Conservation (phyloP, 371 early-diverging fungal species). For the Umbelopsis sp. region DNA sequence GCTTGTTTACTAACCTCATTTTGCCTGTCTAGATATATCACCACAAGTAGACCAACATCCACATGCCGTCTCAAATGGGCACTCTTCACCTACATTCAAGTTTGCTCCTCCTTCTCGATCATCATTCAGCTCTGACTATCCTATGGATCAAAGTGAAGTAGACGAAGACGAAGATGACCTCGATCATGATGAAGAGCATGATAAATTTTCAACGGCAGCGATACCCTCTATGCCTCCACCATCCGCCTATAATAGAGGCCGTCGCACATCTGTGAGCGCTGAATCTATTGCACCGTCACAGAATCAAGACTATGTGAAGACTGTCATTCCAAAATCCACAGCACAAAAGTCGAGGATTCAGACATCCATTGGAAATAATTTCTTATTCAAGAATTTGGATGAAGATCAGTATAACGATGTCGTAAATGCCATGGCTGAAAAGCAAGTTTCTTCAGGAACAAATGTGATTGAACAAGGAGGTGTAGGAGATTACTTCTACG, state of each 20-base stretch:
- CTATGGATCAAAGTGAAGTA: conserved; percentile 30
- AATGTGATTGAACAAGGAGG: conserved; percentile 95
- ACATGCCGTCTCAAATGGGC: conserved; percentile 15
- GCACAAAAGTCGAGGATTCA: conserved; percentile 78
- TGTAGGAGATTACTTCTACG: conserved; percentile 97
- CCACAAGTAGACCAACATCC: conserved; percentile 4
- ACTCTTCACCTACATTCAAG: conserved; percentile 9
- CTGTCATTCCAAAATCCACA: conserved; percentile 78
- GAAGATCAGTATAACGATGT: conserved; percentile 95
- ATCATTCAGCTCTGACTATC: conserved; percentile 14
- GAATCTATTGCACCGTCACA: conserved; percentile 90
- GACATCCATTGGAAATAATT: conserved; percentile 75
- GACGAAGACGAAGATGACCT: conserved; percentile 36
- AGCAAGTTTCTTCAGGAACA: conserved; percentile 71
- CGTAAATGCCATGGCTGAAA: conserved; percentile 96
- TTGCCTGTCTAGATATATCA: background rate
- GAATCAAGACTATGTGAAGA: conserved; percentile 71
- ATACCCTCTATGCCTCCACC: conserved; percentile 30
- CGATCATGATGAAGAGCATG: conserved; percentile 25
- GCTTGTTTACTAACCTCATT: background rate
- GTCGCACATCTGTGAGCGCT: conserved; percentile 92
- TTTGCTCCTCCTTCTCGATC: conserved; percentile 18
- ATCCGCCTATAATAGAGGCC: conserved; percentile 51
- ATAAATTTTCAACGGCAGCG: conserved; percentile 50
- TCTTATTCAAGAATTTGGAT: conserved; percentile 86